Evolutionary conservation across 176 grass and related monocot species (phyloP).

Genomic region (Miscanthus lutarioriparius): DNA sequence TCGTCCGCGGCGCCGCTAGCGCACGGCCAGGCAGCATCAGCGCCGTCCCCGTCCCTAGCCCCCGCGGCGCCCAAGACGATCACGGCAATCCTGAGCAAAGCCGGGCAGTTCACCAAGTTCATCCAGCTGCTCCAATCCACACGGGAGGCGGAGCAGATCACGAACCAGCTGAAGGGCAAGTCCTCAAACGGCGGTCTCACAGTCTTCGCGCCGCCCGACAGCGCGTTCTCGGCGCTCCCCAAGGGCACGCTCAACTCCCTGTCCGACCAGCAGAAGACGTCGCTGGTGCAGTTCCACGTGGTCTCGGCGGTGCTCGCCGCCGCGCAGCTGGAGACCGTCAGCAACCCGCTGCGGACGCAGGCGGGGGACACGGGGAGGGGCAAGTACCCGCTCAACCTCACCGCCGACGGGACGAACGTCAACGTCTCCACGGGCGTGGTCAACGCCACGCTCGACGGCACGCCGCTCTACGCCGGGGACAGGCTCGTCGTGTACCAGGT

Average conservation of each 20-base stretch:
- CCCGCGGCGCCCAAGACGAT: conserved; percentile 59
- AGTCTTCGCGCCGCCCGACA: conserved; percentile 83
- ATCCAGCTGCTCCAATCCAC: conserved; percentile 71
- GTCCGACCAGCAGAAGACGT: conserved; percentile 76
- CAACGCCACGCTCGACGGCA: conserved; percentile 59
- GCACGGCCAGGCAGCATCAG: background rate
- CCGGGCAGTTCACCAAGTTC: conserved; percentile 80
- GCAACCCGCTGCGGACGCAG: conserved; percentile 90
- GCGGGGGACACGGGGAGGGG: conserved; percentile 59
- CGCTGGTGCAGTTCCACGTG: conserved; percentile 90
- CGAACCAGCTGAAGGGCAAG: conserved; percentile 89
- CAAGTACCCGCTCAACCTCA: conserved; percentile 78
- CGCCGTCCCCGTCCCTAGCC: conserved; percentile 35
- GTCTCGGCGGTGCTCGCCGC: conserved; percentile 35
- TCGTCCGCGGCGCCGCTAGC: background rate
- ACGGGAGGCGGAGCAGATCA: conserved; percentile 64
- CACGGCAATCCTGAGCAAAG: conserved; percentile 74
- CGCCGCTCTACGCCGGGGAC: conserved; percentile 57
- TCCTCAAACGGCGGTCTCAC: conserved; percentile 57
- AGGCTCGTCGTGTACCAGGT: conserved; percentile 84
- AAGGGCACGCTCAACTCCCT: conserved; percentile 83
- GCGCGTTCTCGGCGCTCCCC: conserved; percentile 65
- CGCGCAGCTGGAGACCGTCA: conserved; percentile 72
- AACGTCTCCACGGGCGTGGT: conserved; percentile 85
- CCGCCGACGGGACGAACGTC: conserved; percentile 38